Percentiles rank a stretch among this genome's conserved stretches.
phyloP scores from a whole-genome alignment of 2,329 filamentous ascomycete species.

The Rugonectria rugulosa region DNA sequence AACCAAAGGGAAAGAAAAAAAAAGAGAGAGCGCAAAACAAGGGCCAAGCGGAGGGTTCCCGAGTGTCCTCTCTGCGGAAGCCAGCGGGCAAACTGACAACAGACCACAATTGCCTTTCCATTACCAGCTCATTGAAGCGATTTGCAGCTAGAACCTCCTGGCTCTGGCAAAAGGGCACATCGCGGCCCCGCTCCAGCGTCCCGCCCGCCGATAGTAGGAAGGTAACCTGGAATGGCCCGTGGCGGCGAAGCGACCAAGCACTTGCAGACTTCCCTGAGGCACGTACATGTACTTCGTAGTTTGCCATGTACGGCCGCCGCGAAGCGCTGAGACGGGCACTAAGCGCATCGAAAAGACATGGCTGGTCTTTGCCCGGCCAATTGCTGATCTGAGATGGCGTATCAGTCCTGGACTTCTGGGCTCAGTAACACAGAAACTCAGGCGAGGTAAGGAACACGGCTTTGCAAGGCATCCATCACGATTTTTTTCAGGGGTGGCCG shows the following conservation, averaged over 20 bases:
- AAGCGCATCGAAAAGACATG: too few species aligned
- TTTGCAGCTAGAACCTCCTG: conserved; percentile 8
- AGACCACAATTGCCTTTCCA: neutral
- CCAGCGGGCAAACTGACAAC: neutral
- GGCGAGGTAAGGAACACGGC: too few species aligned
- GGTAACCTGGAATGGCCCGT: neutral
- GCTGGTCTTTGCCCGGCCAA: too few species aligned
- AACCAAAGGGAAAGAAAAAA: neutral
- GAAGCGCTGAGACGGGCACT: conserved; percentile 8
- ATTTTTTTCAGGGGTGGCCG: too few species aligned
- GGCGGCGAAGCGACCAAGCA: conserved; percentile 11
- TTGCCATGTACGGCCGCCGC: conserved; percentile 2
- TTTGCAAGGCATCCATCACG: too few species aligned
- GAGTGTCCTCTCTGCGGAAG: neutral
- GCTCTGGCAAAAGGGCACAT: neutral
- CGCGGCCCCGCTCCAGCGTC: conserved; percentile 15
- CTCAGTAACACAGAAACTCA: too few species aligned
- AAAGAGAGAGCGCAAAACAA: neutral
- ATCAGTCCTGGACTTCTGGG: too few species aligned
- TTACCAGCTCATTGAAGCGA: neutral
- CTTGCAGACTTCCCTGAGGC: too few species aligned
- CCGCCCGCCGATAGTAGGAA: conserved; percentile 7
- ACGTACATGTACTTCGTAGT: too few species aligned
- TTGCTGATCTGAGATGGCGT: too few species aligned
- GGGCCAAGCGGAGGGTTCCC: neutral